Conservation (phyloP, 441 rosid species). For the Syzygium malaccense region DNA sequence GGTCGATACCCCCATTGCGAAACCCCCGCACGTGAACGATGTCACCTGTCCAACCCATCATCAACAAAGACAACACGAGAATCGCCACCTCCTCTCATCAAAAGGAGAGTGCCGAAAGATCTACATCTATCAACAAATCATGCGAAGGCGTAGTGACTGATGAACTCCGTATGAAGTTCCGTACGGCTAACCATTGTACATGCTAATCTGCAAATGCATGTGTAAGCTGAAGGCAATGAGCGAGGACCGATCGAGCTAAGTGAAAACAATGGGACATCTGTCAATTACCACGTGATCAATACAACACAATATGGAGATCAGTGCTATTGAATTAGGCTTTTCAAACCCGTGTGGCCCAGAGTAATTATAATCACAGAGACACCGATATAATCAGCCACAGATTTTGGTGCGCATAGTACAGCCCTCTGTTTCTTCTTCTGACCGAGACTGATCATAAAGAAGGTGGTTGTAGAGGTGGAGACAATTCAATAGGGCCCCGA, state of each 20-base stretch:
- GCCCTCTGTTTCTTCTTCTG: background rate
- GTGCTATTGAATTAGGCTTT: background rate
- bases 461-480: background rate
- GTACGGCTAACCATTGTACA: background rate
- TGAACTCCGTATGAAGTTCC: background rate
- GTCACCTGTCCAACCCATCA: conserved; percentile 36
- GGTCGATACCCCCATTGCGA: conserved; percentile 52
- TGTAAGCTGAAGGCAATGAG: background rate
- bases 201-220: background rate
- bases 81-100: background rate
- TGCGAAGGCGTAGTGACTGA: background rate
- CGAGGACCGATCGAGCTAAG: background rate
- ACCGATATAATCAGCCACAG: background rate
- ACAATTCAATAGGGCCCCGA: background rate
- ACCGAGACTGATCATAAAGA: background rate
- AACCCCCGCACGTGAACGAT: conserved; percentile 78
- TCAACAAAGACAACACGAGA: background rate
- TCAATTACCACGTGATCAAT: background rate
- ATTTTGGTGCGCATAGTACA: background rate
- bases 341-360: background rate
- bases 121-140: background rate
- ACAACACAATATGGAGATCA: background rate
- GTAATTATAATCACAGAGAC: background rate
- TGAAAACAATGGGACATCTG: background rate
- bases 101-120: background rate